Evolutionary conservation across 2,329 filamentous ascomycete species (phyloP).

Genomic region (Teratosphaeria destructans): DNA sequence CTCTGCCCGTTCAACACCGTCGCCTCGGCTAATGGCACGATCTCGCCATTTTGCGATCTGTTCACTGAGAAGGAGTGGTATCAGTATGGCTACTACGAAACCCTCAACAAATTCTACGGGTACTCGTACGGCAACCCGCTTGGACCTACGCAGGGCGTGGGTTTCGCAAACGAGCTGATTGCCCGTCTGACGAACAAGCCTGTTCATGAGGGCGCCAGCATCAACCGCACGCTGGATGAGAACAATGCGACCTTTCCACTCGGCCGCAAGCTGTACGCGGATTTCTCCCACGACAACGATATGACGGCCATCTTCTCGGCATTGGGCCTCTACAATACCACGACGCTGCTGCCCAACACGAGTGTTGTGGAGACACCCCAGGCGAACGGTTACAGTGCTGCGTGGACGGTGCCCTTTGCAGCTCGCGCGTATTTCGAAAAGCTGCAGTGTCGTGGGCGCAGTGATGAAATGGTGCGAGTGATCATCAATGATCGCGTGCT

Average conservation of each 20-base stretch:
- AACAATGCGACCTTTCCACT: slow-evolving; percentile 63
- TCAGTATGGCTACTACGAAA: slow-evolving; percentile 51
- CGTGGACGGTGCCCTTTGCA: slow-evolving; percentile 75
- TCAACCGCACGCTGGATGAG: slow-evolving; percentile 66
- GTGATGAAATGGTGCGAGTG: slow-evolving; percentile 64
- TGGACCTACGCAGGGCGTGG: slow-evolving; percentile 75
- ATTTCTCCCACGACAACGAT: slow-evolving; percentile 87
- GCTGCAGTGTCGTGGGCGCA: slow-evolving; percentile 53
- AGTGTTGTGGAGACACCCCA: slow-evolving; percentile 40
- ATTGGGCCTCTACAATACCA: slow-evolving; percentile 65
- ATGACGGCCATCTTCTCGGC: slow-evolving; percentile 69
- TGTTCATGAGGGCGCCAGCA: slow-evolving; percentile 63
- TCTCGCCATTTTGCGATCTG: slow-evolving; percentile 65
- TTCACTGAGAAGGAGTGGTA: slow-evolving; percentile 59
- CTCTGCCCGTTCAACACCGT: slow-evolving; percentile 78
- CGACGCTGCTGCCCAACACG: slow-evolving; percentile 36
- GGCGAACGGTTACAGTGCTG: slow-evolving; percentile 59
- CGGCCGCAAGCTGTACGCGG: slow-evolving; percentile 58
- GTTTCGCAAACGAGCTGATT: slow-evolving; percentile 79
- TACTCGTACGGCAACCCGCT: slow-evolving; percentile 67
- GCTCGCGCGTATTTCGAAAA: slow-evolving; percentile 80
- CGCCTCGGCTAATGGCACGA: slow-evolving; percentile 43
- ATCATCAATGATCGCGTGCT: slow-evolving; percentile 78
- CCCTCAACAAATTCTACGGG: slow-evolving; percentile 75
- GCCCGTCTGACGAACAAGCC: slow-evolving; percentile 61